Conservation (phyloP, 139 green algal genomes). For the Spirogloea muscicola region DNA sequence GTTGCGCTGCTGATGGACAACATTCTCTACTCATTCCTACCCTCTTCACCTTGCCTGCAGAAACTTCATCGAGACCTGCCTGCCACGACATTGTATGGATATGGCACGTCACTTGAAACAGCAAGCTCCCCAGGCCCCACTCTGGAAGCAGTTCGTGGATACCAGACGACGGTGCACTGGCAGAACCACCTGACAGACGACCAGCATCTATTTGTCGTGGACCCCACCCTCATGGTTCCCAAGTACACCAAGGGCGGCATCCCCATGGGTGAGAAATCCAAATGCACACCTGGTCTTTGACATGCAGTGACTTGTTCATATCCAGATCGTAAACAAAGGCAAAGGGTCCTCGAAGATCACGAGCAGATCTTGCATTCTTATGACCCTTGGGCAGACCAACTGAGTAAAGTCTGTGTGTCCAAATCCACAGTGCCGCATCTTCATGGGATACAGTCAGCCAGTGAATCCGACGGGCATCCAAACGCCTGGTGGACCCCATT, state of each 20-base stretch:
- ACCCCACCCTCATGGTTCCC: constrained; percentile 9
- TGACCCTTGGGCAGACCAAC: background rate
- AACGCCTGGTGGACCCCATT: constrained; percentile 12
- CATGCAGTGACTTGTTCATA: background rate
- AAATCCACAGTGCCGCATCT: constrained; percentile 19
- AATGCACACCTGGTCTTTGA: background rate
- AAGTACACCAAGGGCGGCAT: background rate
- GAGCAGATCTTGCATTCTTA: too few relatives aligned
- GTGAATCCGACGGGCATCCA: constrained; percentile 18
- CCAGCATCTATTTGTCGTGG: constrained; percentile 22
- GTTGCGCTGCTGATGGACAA: too few relatives aligned
- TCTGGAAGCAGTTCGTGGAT: constrained; percentile 5
- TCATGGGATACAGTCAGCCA: constrained; percentile 7
- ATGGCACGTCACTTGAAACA: constrained; percentile 6
- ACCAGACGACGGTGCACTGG: constrained; percentile 16
- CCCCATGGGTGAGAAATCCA: constrained; percentile 4
- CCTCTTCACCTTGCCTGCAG: constrained; percentile 8
- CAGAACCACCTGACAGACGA: constrained; percentile 25
- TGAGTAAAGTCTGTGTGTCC: too few relatives aligned
- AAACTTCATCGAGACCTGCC: constrained; percentile 35
- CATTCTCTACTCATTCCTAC: too few relatives aligned
- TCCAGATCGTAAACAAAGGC: background rate
- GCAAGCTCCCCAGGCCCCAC: constrained; percentile 18
- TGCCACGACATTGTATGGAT: constrained; percentile 23
- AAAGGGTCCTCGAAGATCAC: too few relatives aligned